These are phyloP conservation scores for Alternaria hordeiaustralica DNA, from an alignment of 2,329 filamentous ascomycete genomes.

Conservation along the genomic window DNA sequence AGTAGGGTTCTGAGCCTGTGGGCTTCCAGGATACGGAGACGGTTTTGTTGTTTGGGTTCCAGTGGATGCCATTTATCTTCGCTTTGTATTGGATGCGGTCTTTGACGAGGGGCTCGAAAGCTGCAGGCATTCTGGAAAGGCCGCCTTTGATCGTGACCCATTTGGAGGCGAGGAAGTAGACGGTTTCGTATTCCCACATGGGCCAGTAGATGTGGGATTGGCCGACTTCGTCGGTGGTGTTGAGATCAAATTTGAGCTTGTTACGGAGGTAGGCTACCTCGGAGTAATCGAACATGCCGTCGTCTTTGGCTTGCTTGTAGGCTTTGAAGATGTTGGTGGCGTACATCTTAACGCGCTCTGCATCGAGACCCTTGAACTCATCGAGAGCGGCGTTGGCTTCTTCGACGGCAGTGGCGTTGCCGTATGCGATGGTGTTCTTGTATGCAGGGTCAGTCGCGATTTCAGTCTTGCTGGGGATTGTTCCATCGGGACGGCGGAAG, in stretches of 20 bases:
- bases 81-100: constrained; percentile 61
- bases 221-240: constrained; percentile 54
- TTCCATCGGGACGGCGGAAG: constrained; percentile 17
- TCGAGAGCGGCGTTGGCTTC: constrained; percentile 18
- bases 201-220: constrained; percentile 52
- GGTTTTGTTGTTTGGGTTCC: constrained; percentile 55
- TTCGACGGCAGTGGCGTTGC: constrained; percentile 18
- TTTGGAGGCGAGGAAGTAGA: constrained; percentile 63
- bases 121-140: constrained; percentile 61
- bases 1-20: constrained; percentile 18
- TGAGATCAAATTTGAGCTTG: constrained; percentile 56
- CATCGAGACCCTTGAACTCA: constrained; percentile 17
- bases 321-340: constrained; percentile 54
- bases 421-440: constrained; percentile 11
- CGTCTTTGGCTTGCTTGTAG: constrained; percentile 58
- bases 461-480: constrained; percentile 14
- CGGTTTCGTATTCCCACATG: constrained; percentile 53
- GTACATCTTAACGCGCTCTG: constrained; percentile 44
- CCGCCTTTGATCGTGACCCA: constrained; percentile 68
- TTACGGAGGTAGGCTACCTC: constrained; percentile 62
- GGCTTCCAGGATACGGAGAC: constrained; percentile 59
- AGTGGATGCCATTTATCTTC: constrained; percentile 62
- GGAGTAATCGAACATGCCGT: constrained; percentile 66
- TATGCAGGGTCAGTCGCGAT: constrained; percentile 14
- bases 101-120: constrained; percentile 66